Percentiles rank a stretch among this genome's conserved stretches.
Evolutionary conservation across 768 basidiomycete genomes (phyloP).

Genomic region (Lactifluus subvellereus): DNA sequence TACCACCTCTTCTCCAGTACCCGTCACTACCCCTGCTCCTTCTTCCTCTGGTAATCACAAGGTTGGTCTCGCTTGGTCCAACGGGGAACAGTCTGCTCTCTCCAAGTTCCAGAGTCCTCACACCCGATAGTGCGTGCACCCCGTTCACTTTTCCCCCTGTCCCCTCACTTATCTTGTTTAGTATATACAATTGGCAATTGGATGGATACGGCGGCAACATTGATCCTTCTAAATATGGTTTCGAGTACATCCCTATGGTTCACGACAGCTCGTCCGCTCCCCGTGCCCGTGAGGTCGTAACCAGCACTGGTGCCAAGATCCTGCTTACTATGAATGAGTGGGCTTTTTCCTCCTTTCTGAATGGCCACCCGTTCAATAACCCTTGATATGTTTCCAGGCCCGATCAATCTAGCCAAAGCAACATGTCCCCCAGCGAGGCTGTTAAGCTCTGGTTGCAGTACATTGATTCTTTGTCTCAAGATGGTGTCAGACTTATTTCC

Average conservation of each 20-base stretch:
- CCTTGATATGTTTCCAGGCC: constrained; percentile 44
- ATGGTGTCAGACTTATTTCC: constrained; percentile 54
- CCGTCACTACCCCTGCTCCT: not conserved
- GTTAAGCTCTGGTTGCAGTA: constrained; percentile 54
- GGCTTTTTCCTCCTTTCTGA: constrained; percentile 23
- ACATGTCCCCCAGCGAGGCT: constrained; percentile 47
- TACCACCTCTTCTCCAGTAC: constrained; percentile 23
- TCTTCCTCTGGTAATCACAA: constrained; percentile 33
- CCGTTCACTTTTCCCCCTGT: constrained; percentile 23
- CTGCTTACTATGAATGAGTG: constrained; percentile 75
- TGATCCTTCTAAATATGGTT: constrained; percentile 37
- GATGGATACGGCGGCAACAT: constrained; percentile 37
- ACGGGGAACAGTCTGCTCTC: constrained; percentile 43
- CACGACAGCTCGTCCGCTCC: constrained; percentile 52
- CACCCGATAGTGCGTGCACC: constrained; percentile 35
- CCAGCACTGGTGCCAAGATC: constrained; percentile 44
- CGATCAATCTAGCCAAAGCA: constrained; percentile 54
- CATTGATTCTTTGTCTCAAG: constrained; percentile 48
- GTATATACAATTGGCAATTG: constrained; percentile 66
- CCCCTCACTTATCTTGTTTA: constrained; percentile 17
- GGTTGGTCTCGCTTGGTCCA: constrained; percentile 64
- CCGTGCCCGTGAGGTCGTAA: constrained; percentile 44
- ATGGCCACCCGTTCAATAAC: constrained; percentile 28
- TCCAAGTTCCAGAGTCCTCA: constrained; percentile 43
- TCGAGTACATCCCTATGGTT: constrained; percentile 58